phyloP scores from a whole-genome alignment of 2,329 filamentous ascomycete genomes.

The Cladosporium colombiae region DNA sequence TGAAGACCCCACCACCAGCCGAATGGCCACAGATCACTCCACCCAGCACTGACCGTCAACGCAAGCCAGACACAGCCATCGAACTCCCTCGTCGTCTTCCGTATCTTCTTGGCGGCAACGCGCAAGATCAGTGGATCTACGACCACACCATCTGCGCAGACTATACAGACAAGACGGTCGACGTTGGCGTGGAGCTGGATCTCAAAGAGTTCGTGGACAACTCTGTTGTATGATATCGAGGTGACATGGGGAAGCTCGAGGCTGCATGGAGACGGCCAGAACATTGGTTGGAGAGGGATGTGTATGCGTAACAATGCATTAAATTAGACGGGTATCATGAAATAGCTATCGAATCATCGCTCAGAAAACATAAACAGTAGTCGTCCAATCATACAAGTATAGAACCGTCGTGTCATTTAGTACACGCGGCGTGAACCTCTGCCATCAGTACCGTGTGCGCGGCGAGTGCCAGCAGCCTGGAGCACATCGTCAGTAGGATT shows the following conservation, averaged over 20 bases:
- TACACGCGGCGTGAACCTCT: slow-evolving; percentile 28
- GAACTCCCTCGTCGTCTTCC: neutral
- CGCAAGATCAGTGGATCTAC: neutral
- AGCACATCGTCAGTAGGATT: neutral
- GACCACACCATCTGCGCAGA: neutral
- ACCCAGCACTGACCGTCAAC: neutral
- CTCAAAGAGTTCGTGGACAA: too few relatives aligned
- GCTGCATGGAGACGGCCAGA: too few relatives aligned
- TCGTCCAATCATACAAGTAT: slow-evolving; percentile 11
- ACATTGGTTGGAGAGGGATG: too few relatives aligned
- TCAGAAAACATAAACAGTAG: neutral
- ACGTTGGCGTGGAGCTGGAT: neutral
- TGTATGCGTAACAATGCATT: neutral
- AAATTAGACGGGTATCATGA: slow-evolving; percentile 2
- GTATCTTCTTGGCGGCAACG: neutral
- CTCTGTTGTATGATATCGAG: too few relatives aligned
- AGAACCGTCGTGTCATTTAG: neutral
- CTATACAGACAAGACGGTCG: neutral
- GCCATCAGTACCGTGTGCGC: slow-evolving; percentile 40
- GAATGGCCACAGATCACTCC: neutral
- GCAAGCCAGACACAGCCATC: neutral
- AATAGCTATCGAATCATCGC: neutral
- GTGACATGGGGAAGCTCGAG: too few relatives aligned
- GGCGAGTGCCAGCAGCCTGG: slow-evolving; percentile 38
- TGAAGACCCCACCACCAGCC: neutral